Evolutionary conservation across 1,139 yeast species (phyloP), one percentile per base, ranked within the genome.

Genomic region (Taphrina sp.): DNA sequence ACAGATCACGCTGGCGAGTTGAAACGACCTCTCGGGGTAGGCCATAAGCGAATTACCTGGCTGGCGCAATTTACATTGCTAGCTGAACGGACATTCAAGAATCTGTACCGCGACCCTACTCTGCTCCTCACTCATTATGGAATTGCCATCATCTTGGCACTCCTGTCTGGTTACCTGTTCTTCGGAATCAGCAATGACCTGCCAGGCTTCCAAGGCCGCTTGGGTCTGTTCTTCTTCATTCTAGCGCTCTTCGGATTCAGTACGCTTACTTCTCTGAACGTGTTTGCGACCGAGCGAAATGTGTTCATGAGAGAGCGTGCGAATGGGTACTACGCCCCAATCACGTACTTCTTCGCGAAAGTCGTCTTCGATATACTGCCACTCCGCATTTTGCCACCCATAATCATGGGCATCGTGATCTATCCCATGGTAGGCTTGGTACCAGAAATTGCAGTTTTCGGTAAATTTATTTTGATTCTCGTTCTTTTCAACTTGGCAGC

Each of bases 221-320:
- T 92, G 61, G 98, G 98, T 0, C 74, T 92, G 60, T 92, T 92
- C 70, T 90, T 92, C 75, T 63, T 63, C 69, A 72, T 90, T 56
- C 74, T 92, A 61, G 88, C 97, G 2, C 78, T 90, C 65, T 90
- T 92, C 72, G 98, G 98, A 0, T 92, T 92, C 68, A 84, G 95
- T 1, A 83, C 97, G 0, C 76, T 92, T 66, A 92, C 97, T 0
- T 95, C 96, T 0, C 74, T 92, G 56, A 90, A 88, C 65, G 62
- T 67, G 20, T 92, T 92, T 69, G 82, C 95, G 0, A 77, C 81
- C 59, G 98, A 92, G 68, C 76, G 97, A 63, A 81, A 89, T 41
- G 86, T 90, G 19, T 92, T 92, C 65, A 78, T 92, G 60, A 79
- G 96, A 58, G 98, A 92, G 70, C 78, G 98, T 58, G 90, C 97